These are phyloP conservation scores for Parathielavia appendiculata DNA, from an alignment of 495 filamentous ascomycete genomes.

Conservation along the genomic window DNA sequence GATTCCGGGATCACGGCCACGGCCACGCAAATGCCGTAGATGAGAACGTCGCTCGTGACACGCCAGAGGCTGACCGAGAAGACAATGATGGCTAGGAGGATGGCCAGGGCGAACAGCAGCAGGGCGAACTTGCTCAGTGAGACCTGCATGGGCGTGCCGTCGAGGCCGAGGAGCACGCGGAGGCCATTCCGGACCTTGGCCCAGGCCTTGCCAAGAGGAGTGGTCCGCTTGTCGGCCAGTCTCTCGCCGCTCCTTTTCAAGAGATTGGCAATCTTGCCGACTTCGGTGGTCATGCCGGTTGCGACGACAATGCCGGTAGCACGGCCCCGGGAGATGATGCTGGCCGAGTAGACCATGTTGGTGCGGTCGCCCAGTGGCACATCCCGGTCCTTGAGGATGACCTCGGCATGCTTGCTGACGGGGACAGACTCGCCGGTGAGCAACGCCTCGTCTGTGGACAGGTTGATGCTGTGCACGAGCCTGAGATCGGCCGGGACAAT, in stretches of 20 bases:
- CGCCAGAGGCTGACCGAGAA: conserved; percentile 70
- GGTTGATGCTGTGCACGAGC: conserved; percentile 73
- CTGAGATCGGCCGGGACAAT: conserved; percentile 72
- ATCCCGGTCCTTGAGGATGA: conserved; percentile 37
- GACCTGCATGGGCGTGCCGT: conserved; percentile 72
- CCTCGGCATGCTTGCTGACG: conserved; percentile 37
- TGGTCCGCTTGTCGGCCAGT: conserved; percentile 51
- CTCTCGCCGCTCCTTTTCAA: conserved; percentile 50
- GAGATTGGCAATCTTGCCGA: conserved; percentile 71
- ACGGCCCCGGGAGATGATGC: conserved; percentile 61
- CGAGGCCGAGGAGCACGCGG: conserved; percentile 53
- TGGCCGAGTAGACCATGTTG: conserved; percentile 66
- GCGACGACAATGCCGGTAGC: conserved; percentile 58
- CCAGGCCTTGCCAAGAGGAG: conserved; percentile 1
- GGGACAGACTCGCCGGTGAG: conserved; percentile 66
- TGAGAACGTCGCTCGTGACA: conserved; percentile 64
- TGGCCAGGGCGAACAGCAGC: conserved; percentile 65
- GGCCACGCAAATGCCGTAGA: conserved; percentile 71
- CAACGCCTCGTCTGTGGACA: conserved; percentile 37
- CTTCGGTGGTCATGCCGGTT: conserved; percentile 77
- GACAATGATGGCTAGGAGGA: conserved; percentile 71
- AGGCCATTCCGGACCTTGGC: conserved; percentile 17
- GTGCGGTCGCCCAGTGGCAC: conserved; percentile 58
- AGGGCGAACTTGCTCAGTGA: conserved; percentile 73
- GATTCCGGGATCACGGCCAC: conserved; percentile 69